Percentiles rank a stretch among this genome's conserved stretches.
These are phyloP conservation scores for Annulohypoxylon truncatum DNA, from an alignment of 2,329 filamentous ascomycete genomes.

Conservation along the genomic window DNA sequence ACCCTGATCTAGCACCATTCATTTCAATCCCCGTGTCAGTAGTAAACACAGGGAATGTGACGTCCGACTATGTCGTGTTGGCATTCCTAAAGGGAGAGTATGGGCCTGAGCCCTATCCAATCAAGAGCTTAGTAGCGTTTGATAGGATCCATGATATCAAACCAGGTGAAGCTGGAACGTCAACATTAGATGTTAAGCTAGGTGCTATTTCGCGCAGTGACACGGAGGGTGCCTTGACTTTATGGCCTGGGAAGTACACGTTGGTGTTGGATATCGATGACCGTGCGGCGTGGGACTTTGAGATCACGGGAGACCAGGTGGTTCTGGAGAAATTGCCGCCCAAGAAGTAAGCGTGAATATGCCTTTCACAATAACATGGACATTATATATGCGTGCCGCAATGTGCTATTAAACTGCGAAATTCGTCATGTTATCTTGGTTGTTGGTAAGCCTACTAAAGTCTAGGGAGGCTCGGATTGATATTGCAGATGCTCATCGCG, in stretches of 20 bases:
- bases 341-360: constrained; percentile 15
- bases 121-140: constrained; percentile 65
- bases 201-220: constrained; percentile 63
- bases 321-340: constrained; percentile 54
- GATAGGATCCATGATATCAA: constrained; percentile 56
- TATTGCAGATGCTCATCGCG: constrained; percentile 51
- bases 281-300: constrained; percentile 56
- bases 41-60: constrained; percentile 58
- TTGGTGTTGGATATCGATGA: constrained; percentile 59
- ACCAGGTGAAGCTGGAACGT: constrained; percentile 48
- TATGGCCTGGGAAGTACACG: constrained; percentile 66
- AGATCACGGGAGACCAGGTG: constrained; percentile 57
- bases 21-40: constrained; percentile 56
- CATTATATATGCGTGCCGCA: constrained; percentile 55
- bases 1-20: constrained; percentile 58
- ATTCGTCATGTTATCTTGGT: not conserved
- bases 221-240: constrained; percentile 60
- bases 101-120: constrained; percentile 62
- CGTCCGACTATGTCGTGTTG: constrained; percentile 65
- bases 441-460: constrained; percentile 53
- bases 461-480: constrained; percentile 54
- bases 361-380: constrained; percentile 58
- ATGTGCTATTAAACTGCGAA: constrained; percentile 3
- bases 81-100: constrained; percentile 60
- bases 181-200: constrained; percentile 57